Base-by-base conservation (phyloP, 2,329 filamentous ascomycete genomes). In the Hypoxylon sp. region DNA sequence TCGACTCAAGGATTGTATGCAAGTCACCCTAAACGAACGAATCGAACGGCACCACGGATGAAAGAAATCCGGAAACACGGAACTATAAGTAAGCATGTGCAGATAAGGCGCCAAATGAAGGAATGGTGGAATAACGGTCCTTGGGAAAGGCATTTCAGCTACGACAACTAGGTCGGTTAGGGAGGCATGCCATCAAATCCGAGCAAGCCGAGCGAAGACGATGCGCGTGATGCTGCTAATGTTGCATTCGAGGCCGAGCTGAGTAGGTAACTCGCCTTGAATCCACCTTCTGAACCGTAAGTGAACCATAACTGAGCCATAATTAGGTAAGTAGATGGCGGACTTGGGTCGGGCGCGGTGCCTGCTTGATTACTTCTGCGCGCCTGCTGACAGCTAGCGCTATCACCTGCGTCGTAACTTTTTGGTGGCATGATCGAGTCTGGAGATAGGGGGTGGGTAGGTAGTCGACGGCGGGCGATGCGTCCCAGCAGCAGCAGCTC, bases 1-100 rank as follows among this genome's bases (percentile, higher is more conserved):
- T 66, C 57, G 24, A 19, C 63, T 31, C 57, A 42, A 37, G 62
- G 62, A 48, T 59, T n/a, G 15, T 7, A 50, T 44, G 50, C 56
- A 11, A 37, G 47, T 29, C 5, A 27, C 47, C 35, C 39, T 15
- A 62, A 66, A 13, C 58, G 48, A 48, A 35, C 57, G 47, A 57
- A 53, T 57, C 31, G 32, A 35, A 27, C 15, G n/a, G n/a, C 31
- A 27, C 39, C 27, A 55, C 24, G 17, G 35, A 31, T 19, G 37
- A 44, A 29, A 3, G n/a, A 47, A 35, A 46, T 53, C 48, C 50
- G 50, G 19, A 55, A 48, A 60, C 35, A 53, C 15, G 53, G 47
- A 37, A 46, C 51, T 62, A 54, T 54, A 53, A 51, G 39, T 48
- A 17, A 47, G 50, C 17, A 48, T 54, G 17, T 11, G 44, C 50